Percentiles rank a stretch among this genome's conserved stretches.
Evolutionary conservation across 805 yeast genomes (phyloP).

Genomic region (Ogataea wickerhamii): DNA sequence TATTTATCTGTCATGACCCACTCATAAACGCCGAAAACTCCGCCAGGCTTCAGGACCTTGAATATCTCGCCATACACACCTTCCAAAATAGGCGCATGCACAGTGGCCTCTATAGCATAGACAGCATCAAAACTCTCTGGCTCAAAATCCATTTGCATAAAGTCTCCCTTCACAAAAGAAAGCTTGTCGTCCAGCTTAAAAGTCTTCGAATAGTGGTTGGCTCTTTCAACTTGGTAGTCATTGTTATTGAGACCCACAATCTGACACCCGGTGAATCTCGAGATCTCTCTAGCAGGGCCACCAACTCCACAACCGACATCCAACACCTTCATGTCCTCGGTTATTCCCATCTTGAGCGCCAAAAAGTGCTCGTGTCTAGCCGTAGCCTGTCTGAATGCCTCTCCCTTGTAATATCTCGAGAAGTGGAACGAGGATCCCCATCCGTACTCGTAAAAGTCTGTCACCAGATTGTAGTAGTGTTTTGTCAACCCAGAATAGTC

Average conservation of each 20-base stretch:
- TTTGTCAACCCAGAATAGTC: conserved; percentile 91
- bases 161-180: conserved; percentile 91
- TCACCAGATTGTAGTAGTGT: conserved; percentile 93
- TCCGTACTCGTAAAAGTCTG: conserved; percentile 98
- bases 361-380: conserved; percentile 97
- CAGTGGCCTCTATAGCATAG: conserved; percentile 98
- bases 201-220: conserved; percentile 70
- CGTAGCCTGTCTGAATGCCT: conserved; percentile 87
- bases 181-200: conserved; percentile 68
- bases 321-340: conserved; percentile 78
- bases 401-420: conserved; percentile 90
- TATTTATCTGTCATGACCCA: conserved; percentile 98
- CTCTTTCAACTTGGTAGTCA: conserved; percentile 94
- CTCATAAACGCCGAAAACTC: conserved; percentile 95
- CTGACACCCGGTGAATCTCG: conserved; percentile 82
- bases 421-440: conserved; percentile 99
- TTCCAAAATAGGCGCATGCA: conserved; percentile 93
- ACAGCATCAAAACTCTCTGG: conserved; percentile 91
- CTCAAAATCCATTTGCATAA: conserved; percentile 98
- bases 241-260: conserved; percentile 93
- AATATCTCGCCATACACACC: conserved; percentile 94
- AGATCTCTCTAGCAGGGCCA: conserved; percentile 97
- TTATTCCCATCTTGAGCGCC: conserved; percentile 80
- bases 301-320: conserved; percentile 99
- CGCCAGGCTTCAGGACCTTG: conserved; percentile 96